Base-by-base conservation (phyloP, 371 early-diverging fungal species). In the Mortierella sp. region DNA sequence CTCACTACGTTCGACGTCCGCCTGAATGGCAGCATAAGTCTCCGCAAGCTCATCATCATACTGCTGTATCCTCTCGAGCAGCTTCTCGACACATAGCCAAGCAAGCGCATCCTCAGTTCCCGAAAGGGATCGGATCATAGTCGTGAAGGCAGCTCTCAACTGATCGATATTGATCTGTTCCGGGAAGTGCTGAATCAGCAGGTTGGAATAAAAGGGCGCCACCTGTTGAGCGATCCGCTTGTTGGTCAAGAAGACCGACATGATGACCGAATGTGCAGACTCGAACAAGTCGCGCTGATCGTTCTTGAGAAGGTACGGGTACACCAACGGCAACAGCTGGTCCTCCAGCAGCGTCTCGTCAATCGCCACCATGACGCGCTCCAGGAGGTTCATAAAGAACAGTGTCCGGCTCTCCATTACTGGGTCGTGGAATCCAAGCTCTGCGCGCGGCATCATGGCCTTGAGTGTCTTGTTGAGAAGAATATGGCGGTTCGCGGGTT, bases 81-180 rank as follows among this genome's bases (percentile, higher is more conserved):
- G 67, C 26, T 83, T 90, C n/a, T 89, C 86, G 10, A 92, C 89
- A 55, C 92, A 91, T 4, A 91, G 80, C 92, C 92, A 94, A 11
- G 92, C 91, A 3, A 93, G 69, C 9, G 92, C 92, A 73, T 92
- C 92, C 77, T 94, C 93, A 40, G 91, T 87, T 55, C 89, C 89
- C 55, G 93, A 92, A 10, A 93, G 81, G 1, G 92, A 89, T 55
- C 89, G 87, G 43, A 92, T 88, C 86, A 93, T 88, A 48, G 91
- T 90, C 24, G 89, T 91, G 73, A 91, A 93, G 1, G 91, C 93
- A 46, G 89, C 89, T 31, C 93, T 87, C 37, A 93, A 77, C 77
- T 94, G 94, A 28, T 92, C 91, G 26, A 90, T 82, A n/a, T 88
- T 90, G 77, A 94, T 89, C 37, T 90, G 88, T 5, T 87, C 81